Base-by-base conservation (phyloP, 2,329 filamentous ascomycete genomes). In the Cladobotryum mycophilum region DNA sequence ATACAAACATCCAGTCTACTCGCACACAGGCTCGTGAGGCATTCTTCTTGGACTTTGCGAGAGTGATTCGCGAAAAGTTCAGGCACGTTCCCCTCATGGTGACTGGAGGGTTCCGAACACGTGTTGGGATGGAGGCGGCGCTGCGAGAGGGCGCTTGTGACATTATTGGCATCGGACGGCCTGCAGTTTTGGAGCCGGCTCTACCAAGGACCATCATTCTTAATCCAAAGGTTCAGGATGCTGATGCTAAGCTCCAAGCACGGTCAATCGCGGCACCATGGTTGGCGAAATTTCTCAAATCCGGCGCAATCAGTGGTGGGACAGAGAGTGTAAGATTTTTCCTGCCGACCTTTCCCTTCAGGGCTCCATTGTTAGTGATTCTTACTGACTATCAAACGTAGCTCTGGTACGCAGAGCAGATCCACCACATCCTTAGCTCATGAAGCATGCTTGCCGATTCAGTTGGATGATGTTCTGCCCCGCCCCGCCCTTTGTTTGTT, bases 31-130 rank as follows among this genome's bases (percentile, higher is more conserved):
- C 74, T 0, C 75, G 84, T 7, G 84, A 88, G 57, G 81, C 82
- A 0, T 87, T 84, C 70, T 88, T 88, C 67, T 69, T 86, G 1
- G 78, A 85, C 42, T 87, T 86, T 55, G 79, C 81, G 0, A 66
- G 70, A n/a, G 67, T 38, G 25, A 73, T 80, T 34, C 72, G 79
- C 25, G 59, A 61, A 4, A 64, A 67, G 20, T 71, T 77, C 49
- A 71, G 73, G 0, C 55, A 66, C 3, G 63, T 77, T 0, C 65
- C 74, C 0, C 62, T 82, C 33, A 76, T 81, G 69, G 72, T 86
- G 3, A 85, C 81, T 0, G 83, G 84, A 3, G 84, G 83, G 0
- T 84, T 87, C 63, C 74, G 81, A 1, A 77, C 73, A 0, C 58
- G 72, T 0, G 48, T 51, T 1, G 71, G 71, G 2, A 73, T 75